These are phyloP conservation scores for Hypsizygus ulmarius DNA, from an alignment of 1,284 basidiomycete species.

Conservation along the genomic window DNA sequence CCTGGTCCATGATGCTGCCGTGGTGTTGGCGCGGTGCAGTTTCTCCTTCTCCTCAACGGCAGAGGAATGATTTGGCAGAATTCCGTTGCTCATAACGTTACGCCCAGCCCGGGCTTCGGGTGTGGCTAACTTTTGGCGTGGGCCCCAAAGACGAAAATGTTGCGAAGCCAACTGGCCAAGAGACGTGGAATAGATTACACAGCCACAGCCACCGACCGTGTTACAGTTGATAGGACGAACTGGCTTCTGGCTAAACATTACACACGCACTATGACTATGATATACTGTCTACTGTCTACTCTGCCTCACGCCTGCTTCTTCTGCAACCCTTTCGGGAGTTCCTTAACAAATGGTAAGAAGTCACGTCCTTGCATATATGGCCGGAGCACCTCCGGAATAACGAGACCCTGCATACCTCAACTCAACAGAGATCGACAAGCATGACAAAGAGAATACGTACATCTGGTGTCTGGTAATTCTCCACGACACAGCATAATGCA, in stretches of 20 bases:
- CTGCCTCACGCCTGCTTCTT: conserved; percentile 53
- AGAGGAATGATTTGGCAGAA: conserved; percentile 38
- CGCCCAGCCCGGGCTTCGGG: conserved; percentile 12
- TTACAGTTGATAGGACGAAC: neutral
- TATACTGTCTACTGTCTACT: too few relatives aligned
- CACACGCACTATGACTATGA: too few relatives aligned
- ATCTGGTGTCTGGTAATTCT: conserved; percentile 96
- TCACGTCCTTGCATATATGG: conserved; percentile 97
- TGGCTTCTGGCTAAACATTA: neutral
- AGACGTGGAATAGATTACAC: conserved; percentile 21
- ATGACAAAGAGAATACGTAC: conserved; percentile 43
- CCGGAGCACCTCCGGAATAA: conserved; percentile 84
- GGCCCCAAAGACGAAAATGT: conserved; percentile 11
- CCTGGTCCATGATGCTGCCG: conserved; percentile 36
- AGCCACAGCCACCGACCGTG: conserved; percentile 6
- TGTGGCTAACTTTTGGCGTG: conserved; percentile 7
- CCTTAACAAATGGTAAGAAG: conserved; percentile 87
- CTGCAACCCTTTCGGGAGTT: conserved; percentile 78
- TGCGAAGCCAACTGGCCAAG: neutral
- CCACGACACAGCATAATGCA: conserved; percentile 95
- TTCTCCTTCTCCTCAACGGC: conserved; percentile 42
- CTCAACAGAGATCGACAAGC: conserved; percentile 1
- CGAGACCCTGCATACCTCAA: conserved; percentile 61
- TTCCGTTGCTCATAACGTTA: conserved; percentile 31
- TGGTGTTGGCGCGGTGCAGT: conserved; percentile 30